A percentile compares a stretch with the other conserved stretches of the same genome.
phyloP scores from a whole-genome alignment of 768 basidiomycete genomes.

The Suillus fuscotomentosus region DNA sequence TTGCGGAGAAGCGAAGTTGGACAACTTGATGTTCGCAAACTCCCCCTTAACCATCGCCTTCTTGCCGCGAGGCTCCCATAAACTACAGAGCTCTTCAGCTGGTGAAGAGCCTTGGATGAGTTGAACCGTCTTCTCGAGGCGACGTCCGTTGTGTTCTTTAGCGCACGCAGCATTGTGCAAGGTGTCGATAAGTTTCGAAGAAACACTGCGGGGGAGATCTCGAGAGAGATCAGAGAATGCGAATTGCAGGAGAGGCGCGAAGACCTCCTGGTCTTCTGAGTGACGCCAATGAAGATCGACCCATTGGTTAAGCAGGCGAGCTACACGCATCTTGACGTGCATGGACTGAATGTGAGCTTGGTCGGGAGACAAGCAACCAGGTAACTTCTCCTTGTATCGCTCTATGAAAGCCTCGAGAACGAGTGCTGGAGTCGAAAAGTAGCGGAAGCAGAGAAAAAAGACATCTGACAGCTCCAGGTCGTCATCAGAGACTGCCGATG shows the following conservation, averaged over 20 bases:
- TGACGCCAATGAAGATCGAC: conserved; percentile 66
- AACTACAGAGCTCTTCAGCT: conserved; percentile 16
- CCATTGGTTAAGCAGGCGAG: conserved; percentile 65
- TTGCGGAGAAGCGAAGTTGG: conserved; percentile 32
- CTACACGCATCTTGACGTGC: conserved; percentile 56
- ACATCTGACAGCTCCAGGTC: conserved; percentile 46
- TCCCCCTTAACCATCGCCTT: conserved; percentile 28
- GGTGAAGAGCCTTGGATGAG: conserved; percentile 20
- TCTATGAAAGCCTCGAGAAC: conserved; percentile 43
- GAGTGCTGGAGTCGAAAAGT: conserved; percentile 53
- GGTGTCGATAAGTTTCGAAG: conserved; percentile 26
- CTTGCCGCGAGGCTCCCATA: conserved; percentile 27
- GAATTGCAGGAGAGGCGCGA: conserved; percentile 30
- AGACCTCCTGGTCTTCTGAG: conserved; percentile 43
- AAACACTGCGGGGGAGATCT: conserved; percentile 29
- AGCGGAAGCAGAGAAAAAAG: conserved; percentile 73
- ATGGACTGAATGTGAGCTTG: conserved; percentile 42
- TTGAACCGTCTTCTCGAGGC: conserved; percentile 24
- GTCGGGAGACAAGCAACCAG: conserved; percentile 19
- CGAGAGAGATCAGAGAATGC: conserved; percentile 27
- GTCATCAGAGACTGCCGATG: conserved; percentile 36
- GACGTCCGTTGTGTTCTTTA: conserved; percentile 24
- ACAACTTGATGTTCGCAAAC: conserved; percentile 27
- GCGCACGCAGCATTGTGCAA: conserved; percentile 26
- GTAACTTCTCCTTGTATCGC: conserved; percentile 45